Conservation (phyloP, 2,329 filamentous ascomycete species). For the Gaeumannomyces sp. region DNA sequence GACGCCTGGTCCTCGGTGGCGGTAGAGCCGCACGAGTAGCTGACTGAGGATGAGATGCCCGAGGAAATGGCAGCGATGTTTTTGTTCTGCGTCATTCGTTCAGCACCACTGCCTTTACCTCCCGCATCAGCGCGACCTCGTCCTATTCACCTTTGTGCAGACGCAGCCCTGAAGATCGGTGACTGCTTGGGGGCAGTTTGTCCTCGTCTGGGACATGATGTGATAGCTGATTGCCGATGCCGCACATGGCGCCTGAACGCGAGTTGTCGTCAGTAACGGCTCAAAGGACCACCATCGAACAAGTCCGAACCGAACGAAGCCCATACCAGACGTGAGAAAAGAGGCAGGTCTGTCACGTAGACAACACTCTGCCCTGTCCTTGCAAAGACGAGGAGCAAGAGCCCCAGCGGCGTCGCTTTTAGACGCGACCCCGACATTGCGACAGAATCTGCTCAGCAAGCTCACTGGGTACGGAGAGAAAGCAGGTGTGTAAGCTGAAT, state of each 20-base stretch:
- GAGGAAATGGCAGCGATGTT: slow-evolving; percentile 32
- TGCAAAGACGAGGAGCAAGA: not conserved
- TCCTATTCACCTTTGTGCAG: slow-evolving; percentile 35
- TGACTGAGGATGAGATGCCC: slow-evolving; percentile 33
- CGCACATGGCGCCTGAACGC: slow-evolving; percentile 42
- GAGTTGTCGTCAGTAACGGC: not conserved
- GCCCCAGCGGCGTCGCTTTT: not conserved
- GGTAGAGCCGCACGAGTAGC: slow-evolving; percentile 36
- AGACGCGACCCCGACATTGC: not conserved
- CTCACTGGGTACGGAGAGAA: not conserved
- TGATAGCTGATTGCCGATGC: slow-evolving; percentile 38
- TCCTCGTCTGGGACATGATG: slow-evolving; percentile 35
- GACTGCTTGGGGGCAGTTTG: slow-evolving; percentile 36
- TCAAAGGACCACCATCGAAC: not conserved
- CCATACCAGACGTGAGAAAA: slow-evolving; percentile 35
- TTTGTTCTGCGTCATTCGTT: slow-evolving; percentile 21
- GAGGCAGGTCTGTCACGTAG: slow-evolving; percentile 38
- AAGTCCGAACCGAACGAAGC: not conserved
- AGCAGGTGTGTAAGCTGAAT: not conserved
- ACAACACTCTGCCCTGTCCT: slow-evolving; percentile 19
- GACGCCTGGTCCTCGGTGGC: slow-evolving; percentile 44
- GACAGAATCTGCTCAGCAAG: not conserved
- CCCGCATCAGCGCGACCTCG: not conserved
- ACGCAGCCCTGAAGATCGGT: slow-evolving; percentile 44
- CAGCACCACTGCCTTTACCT: not conserved